Percentiles rank a stretch among this genome's conserved stretches.
Conservation (phyloP, 2,329 filamentous ascomycete genomes). For the Plenodomus tracheiphilus region DNA sequence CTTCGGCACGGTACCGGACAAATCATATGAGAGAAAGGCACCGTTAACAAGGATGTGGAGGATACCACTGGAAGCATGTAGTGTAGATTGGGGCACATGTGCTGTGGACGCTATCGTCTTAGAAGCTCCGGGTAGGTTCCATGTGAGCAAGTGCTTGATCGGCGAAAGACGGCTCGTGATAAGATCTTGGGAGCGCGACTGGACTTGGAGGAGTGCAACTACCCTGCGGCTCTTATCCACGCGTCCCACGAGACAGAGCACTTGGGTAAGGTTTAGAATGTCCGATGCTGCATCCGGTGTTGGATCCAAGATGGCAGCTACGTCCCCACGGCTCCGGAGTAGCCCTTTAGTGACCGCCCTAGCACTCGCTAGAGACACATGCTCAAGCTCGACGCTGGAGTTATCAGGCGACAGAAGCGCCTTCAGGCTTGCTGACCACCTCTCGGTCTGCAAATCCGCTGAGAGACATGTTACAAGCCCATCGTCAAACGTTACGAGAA, state of each 20-base stretch:
- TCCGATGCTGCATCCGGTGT: conserved; percentile 29
- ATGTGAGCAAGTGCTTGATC: conserved; percentile 38
- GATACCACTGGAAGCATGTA: conserved; percentile 66
- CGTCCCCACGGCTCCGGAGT: conserved; percentile 50
- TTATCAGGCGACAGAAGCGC: conserved; percentile 20
- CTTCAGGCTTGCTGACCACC: conserved; percentile 37
- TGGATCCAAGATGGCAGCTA: conserved; percentile 44
- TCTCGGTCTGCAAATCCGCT: conserved; percentile 51
- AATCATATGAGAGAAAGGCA: conserved; percentile 63
- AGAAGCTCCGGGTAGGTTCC: conserved; percentile 28
- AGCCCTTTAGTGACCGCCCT: conserved; percentile 49
- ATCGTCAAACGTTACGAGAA: conserved; percentile 63
- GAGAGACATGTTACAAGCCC: conserved; percentile 66
- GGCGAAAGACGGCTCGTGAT: conserved; percentile 31
- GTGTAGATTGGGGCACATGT: conserved; percentile 49
- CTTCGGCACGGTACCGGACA: conserved; percentile 65
- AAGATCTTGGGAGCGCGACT: conserved; percentile 36
- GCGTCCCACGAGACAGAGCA: conserved; percentile 39
- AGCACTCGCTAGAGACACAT: conserved; percentile 39
- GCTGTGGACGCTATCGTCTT: conserved; percentile 8
- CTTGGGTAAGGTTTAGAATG: conserved; percentile 39
- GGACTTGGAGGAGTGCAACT: conserved; percentile 35
- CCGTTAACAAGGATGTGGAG: conserved; percentile 63
- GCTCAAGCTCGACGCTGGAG: conserved; percentile 31
- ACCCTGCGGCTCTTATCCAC: conserved; percentile 16